Evolutionary conservation across 139 green algal species (phyloP), one percentile per base, ranked within the genome.

Genomic region (Tetraselmis striata): DNA sequence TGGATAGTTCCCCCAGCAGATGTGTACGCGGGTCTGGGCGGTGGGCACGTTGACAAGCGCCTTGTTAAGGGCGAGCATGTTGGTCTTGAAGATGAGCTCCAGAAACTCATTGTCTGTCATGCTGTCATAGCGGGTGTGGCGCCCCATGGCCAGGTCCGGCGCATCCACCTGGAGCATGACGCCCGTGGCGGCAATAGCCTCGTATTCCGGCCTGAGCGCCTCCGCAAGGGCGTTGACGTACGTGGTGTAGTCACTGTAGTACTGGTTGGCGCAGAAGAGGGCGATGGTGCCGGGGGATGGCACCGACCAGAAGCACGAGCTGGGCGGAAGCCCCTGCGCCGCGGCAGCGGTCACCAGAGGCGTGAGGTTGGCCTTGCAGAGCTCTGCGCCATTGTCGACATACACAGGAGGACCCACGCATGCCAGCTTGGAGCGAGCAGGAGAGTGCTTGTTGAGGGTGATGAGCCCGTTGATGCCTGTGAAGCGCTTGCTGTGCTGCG

Each of bases 1-100:
- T 2, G 75, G 75, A 18, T 78, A 78, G 75, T 78, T 78, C 18
- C 75, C 75, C 75, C 75, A 78, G 75, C 75, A 78, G 5, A 78
- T 5, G 28, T 78, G 75, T 22, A 78, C 28, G 5, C 75, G 27
- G 23, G 28, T 30, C 75, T 78, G 5, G 5, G 27, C 75, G 5
- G 75, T 29, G 5, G 75, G 75, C 27, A 78, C 28, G 75, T 18
- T 2, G 5, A 22, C 27, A 5, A 78, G 75, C 5, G 75, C 75
- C 5, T 25, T 5, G 75, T 78, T 78, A 5, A 78, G 75, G 18
- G 28, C 75, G 2, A 5, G 5, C 75, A 67, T 18, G 45, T 67
- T 67, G 45, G 45, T 18, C 5, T 5, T 18, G 11, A 67, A 5
- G 45, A 67, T 18, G 45, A 18, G 5, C 11, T 5, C 5, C 45